These are phyloP conservation scores for Penicillium canescens DNA, from an alignment of 495 filamentous ascomycete species.

Conservation along the genomic window DNA sequence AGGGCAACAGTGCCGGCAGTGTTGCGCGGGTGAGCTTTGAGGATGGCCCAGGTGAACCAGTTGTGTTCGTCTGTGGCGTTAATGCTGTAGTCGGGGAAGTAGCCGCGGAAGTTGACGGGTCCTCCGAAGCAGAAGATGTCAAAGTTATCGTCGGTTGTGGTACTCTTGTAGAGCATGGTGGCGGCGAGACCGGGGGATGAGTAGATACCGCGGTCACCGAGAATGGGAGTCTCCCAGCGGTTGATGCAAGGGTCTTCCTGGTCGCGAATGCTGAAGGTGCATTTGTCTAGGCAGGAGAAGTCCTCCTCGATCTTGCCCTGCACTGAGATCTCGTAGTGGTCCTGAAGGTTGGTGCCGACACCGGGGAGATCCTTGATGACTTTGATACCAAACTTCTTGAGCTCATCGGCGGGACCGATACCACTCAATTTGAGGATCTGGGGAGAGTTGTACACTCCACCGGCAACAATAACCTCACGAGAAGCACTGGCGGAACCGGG, in stretches of 20 bases:
- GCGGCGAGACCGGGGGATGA: slow-evolving; percentile 47
- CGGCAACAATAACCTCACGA: slow-evolving; percentile 60
- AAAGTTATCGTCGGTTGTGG: slow-evolving; percentile 35
- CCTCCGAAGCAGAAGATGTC: slow-evolving; percentile 57
- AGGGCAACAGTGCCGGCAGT: slow-evolving; percentile 53
- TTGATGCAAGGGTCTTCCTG: slow-evolving; percentile 38
- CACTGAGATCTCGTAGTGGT: slow-evolving; percentile 60
- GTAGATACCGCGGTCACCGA: slow-evolving; percentile 49
- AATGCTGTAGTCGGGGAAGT: slow-evolving; percentile 30
- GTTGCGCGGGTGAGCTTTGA: slow-evolving; percentile 56
- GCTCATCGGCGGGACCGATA: slow-evolving; percentile 54
- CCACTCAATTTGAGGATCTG: slow-evolving; percentile 66
- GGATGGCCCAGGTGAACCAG: slow-evolving; percentile 49
- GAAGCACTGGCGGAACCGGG: slow-evolving; percentile 48
- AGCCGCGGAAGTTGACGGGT: slow-evolving; percentile 37
- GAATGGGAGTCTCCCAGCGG: slow-evolving; percentile 23
- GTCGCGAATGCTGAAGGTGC: slow-evolving; percentile 11
- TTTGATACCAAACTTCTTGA: slow-evolving; percentile 50
- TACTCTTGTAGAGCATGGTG: slow-evolving; percentile 47
- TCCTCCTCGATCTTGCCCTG: slow-evolving; percentile 42
- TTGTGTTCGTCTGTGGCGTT: slow-evolving; percentile 27
- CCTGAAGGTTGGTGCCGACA: slow-evolving; percentile 67
- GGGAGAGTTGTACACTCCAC: slow-evolving; percentile 62
- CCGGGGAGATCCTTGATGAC: slow-evolving; percentile 58
- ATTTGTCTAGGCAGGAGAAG: slow-evolving; percentile 35